Percentiles rank a stretch among this genome's conserved stretches.
Conservation (phyloP, 257 asterid species). For the Perilla frutescens region DNA sequence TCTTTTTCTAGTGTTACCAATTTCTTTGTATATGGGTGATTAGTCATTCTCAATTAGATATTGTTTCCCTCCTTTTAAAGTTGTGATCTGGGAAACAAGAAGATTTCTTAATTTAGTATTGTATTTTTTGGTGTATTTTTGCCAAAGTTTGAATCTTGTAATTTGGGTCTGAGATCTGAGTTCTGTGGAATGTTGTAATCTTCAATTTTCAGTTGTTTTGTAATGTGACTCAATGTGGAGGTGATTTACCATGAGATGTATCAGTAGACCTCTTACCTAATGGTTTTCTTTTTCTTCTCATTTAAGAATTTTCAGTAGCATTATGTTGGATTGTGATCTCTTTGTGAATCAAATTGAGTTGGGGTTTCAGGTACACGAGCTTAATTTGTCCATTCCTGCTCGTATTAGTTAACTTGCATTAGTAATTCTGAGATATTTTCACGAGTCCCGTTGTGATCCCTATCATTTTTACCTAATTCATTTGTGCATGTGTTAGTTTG, state of each 20-base stretch:
- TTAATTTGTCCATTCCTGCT: neutral
- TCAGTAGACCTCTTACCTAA: slow-evolving; percentile 9
- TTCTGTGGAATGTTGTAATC: neutral
- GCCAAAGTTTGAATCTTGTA: slow-evolving; percentile 4
- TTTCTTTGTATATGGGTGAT: slow-evolving; percentile 18
- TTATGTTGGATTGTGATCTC: neutral
- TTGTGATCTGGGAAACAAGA: slow-evolving; percentile 23
- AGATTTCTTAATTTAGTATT: slow-evolving; percentile 12
- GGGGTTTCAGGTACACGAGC: neutral
- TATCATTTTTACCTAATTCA: neutral
- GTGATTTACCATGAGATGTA: neutral
- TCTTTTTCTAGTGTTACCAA: neutral
- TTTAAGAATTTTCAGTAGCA: neutral
- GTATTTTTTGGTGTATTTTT: slow-evolving; percentile 2
- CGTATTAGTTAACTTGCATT: neutral
- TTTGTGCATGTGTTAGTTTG: neutral
- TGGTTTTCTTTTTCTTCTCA: neutral
- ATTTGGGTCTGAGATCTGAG: slow-evolving; percentile 24
- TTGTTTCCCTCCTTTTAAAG: neutral
- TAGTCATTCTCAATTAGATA: slow-evolving; percentile 1
- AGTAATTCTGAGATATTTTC: neutral
- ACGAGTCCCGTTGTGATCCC: neutral
- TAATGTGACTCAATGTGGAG: neutral
- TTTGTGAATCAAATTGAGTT: neutral
- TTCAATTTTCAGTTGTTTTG: slow-evolving; percentile 1